Base-by-base conservation (phyloP, 2,329 filamentous ascomycete genomes). In the Trichoderma sp. region DNA sequence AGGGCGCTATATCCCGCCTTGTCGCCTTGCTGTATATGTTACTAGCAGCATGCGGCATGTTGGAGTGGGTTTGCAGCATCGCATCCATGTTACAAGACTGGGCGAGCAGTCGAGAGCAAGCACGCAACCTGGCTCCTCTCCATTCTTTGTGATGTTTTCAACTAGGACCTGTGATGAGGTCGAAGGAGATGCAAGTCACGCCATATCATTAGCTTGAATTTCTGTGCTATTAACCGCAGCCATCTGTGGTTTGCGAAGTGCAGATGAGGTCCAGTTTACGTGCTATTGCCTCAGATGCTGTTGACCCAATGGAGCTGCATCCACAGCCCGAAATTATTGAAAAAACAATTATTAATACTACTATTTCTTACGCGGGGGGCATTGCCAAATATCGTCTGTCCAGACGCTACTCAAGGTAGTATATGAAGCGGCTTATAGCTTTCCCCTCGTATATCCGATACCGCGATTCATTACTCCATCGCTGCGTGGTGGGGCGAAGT, bases 401-500 rank as follows among this genome's bases (percentile, higher is more conserved):
- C n/a, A 35, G 11, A 10, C 10, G 4, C 33, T 13, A 35, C 33
- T 11, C 6, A 14, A 14, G 5, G 33, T 14, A 35, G 6, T 40
- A 43, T 43, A 40, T 61, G 16, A 33, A 35, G 24, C 31, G 53
- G 21, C 49, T n/a, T 24, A 49, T 49, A 24, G 47, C 47, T 11
- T 49, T n/a, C 27, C n/a, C 43, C 37, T 65, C 62, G 62, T 53
- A 65, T 29, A 53, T 57, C 62, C 62, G 62, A 57, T 56, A n/a
- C 27, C 52, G 35, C 37, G 49, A 27, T 37, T 29, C 5, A 10
- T 57, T 65, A 24, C 29, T 57, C 62, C 49, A 33, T 55, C 33
- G 11, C n/a, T 43, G 37, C 5, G 29, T 67, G 55, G 63, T 59
- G 63, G 63, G 63, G 63, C 53, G 27, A 58, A 27, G 27, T n/a